These are phyloP conservation scores for Coccinonectria pachysandricola DNA, from an alignment of 2,329 filamentous ascomycete genomes.

Conservation along the genomic window DNA sequence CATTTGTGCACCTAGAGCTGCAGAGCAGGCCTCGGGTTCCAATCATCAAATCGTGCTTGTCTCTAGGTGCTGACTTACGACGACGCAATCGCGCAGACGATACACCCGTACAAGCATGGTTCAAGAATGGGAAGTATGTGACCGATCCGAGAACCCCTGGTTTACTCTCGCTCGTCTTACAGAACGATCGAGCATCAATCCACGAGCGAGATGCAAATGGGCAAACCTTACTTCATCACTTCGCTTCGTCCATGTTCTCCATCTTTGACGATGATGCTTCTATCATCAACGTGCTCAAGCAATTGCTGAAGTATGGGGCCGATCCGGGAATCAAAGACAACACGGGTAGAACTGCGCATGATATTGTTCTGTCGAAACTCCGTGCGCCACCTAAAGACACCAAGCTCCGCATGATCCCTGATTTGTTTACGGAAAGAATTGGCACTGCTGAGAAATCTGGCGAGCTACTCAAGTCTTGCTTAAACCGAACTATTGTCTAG, in stretches of 20 bases:
- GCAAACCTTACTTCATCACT: neutral
- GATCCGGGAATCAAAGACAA: neutral
- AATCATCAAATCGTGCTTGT: neutral
- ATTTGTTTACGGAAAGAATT: too few species aligned
- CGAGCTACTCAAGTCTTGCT: too few species aligned
- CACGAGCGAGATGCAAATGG: neutral
- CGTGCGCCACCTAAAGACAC: too few species aligned
- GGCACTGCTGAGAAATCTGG: too few species aligned
- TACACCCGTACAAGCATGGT: neutral
- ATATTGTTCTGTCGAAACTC: too few species aligned
- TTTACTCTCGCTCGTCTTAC: neutral
- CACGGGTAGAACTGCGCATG: neutral
- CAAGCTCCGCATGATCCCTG: too few species aligned
- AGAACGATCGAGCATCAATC: neutral
- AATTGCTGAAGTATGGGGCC: neutral
- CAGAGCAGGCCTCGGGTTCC: neutral
- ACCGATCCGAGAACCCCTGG: neutral
- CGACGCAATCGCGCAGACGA: neutral
- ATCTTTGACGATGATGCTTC: neutral
- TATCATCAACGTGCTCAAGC: neutral
- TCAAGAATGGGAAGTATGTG: neutral
- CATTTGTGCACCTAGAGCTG: neutral
- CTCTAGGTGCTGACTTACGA: neutral
- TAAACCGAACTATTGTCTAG: too few species aligned
- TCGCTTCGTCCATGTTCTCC: neutral